Evolutionary conservation across 768 basidiomycete genomes (phyloP), one percentile per base, ranked within the genome.

Genomic region (Pisolithus albus): DNA sequence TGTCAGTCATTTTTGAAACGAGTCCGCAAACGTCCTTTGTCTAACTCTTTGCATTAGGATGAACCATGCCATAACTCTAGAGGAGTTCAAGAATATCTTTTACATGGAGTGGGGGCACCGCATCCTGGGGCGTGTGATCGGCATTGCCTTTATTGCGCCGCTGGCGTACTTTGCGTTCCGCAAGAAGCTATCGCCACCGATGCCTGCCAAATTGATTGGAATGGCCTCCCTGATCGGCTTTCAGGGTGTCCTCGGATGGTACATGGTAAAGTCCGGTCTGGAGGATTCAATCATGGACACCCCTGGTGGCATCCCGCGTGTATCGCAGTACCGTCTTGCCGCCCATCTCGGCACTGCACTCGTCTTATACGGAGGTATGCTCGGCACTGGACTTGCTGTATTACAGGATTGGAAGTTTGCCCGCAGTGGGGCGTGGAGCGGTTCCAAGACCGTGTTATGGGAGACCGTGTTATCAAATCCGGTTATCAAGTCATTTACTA

Each of bases 91-190:
- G 69, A 79, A 79, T 54, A 98, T 99, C 53, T 99, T 93, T 70
- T 88, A 86, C 71, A 94, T 93, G 95, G 96, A 99, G 77, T 99
- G 93, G 92, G 81, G 82, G 5, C 96, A 99, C 70, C 88, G 96
- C 40, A 72, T 95, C 49, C 82, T 97, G 47, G 96, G 96, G 8
- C 90, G 96, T 52, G 65, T 92, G 57, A 83, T 92, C 56, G 90
- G 88, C 38, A 54, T 88, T 47, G 80, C 81, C 39, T 97, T 98
- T 70, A 80, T 97, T 61, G 74, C 83, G 28, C 93, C 94, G 15
- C 74, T 92, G 38, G 72, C 79, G 32, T 96, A 94, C 74, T 96
- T 93, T 64, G 74, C 83, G 39, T 50, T 79, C 38, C 79, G 82
- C 38, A 84, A 82, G 55, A 80, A 81, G 54, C 83, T 98, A 26